Base-by-base conservation (phyloP, 1,284 basidiomycete species). In the Tausonia pullulans region DNA sequence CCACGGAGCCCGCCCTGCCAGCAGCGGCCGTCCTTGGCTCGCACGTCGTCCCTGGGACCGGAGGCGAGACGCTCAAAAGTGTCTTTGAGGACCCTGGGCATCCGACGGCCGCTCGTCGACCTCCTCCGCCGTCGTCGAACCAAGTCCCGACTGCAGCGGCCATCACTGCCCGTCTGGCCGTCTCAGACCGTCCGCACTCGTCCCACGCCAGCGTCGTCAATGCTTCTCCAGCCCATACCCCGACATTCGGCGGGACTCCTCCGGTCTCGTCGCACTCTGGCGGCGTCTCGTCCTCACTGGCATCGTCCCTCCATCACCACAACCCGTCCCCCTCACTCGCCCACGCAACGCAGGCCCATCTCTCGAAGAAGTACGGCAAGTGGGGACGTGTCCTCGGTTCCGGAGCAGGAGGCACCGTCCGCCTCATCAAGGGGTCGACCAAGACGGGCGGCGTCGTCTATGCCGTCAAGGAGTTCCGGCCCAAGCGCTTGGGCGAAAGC, bases 311-410 rank as follows among this genome's bases (percentile, higher is more conserved):
- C 54, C 75, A 75, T 53, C 73, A 75, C 62, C 70, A 73, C 65
- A 70, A 72, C 61, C 65, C 65, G 8, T 54, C 55, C 63, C 73
- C 74, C 2, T 86, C 86, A 3, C 81, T 91, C 40, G 85, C 86
- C 41, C 84, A 87, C 67, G 89, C 87, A 0, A 91, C 88, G 0
- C 90, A 97, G 67, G 91, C 91, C 4, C 91, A 96, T 74, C 80
- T 99, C 66, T 81, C 88, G 55, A 98, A 98, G 79, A 98, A 98
- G 81, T 99, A 99, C 72, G 96, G 96, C 69, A 98, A 98, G 76
- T 98, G 95, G 90, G 96, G 95, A 61, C 86, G 90, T 65, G 85
- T 95, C 11, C 83, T 99, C 11, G 96, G 96, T 13, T 90, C 88
- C 10, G 96, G 96, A 56, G 96, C 96, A 1, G 96, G 96, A 50